phyloP scores from a whole-genome alignment of 2,329 filamentous ascomycete species.

The Huntiella abstrusa region DNA sequence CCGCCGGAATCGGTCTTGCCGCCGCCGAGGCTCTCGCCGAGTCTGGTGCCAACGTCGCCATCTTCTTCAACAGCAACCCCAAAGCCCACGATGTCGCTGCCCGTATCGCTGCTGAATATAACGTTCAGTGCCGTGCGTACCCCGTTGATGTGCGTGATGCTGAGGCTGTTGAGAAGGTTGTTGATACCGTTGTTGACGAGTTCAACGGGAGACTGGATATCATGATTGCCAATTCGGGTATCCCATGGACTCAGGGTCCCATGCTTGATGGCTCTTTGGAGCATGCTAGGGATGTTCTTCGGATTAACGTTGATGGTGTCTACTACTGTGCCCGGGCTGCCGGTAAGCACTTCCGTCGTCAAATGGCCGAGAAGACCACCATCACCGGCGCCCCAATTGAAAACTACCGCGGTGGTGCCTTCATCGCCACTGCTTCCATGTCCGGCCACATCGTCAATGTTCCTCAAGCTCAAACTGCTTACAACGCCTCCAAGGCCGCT shows the following conservation, averaged over 20 bases:
- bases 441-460: constrained; percentile 61
- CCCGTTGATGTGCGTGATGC: constrained; percentile 29
- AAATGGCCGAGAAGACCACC: constrained; percentile 48
- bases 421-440: constrained; percentile 65
- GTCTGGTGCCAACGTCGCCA: constrained; percentile 17
- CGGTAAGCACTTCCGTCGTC: constrained; percentile 48
- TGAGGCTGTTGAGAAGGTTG: constrained; percentile 25
- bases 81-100: constrained; percentile 15
- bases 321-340: constrained; percentile 61
- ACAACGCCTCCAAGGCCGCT: constrained; percentile 55
- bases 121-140: constrained; percentile 48
- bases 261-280: constrained; percentile 46
- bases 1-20: constrained; percentile 14
- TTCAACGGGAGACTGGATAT: constrained; percentile 25
- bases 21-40: constrained; percentile 19
- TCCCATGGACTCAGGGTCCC: constrained; percentile 49
- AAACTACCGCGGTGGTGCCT: constrained; percentile 44
- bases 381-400: constrained; percentile 41
- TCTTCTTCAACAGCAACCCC: constrained; percentile 18
- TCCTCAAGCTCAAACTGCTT: constrained; percentile 54
- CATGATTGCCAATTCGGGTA: constrained; percentile 38
- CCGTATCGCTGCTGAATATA: constrained; percentile 18
- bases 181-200: not conserved
- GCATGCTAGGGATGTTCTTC: constrained; percentile 47
- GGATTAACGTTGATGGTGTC: constrained; percentile 55